Evolutionary conservation across 2,329 filamentous ascomycete species (phyloP), one percentile per base, ranked within the genome.

Genomic region (Claviceps sp.): DNA sequence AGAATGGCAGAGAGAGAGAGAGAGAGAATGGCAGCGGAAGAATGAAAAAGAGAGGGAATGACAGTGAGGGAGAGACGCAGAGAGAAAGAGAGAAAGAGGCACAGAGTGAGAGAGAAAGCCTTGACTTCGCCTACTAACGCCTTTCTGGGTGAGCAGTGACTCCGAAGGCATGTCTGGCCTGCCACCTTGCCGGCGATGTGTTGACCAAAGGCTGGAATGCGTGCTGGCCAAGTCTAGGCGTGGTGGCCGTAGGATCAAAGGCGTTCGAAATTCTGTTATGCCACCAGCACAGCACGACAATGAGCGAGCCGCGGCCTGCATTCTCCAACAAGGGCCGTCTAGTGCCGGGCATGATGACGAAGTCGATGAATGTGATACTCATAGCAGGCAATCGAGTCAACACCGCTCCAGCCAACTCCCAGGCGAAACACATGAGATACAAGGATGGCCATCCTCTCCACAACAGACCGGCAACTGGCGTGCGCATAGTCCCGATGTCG

Each of bases 181-280:
- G 13, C 65, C 65, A 5, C 69, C 68, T 2, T 71, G 69, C 53
- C 63, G 66, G 17, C 60, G 67, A 50, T 71, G 69, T 50, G 57
- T 65, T 45, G 64, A 69, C 46, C 64, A 69, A 47, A 56, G 64
- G 48, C 62, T 65, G 41, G 63, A 70, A 53, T 71, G 69, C 49
- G 60, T 70, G 14, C 60, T 71, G 34, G 68, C 67, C n/a, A 69
- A 66, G 5, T 71, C 68, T 11, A 62, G 62, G 34, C 62, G 69
- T 16, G 68, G 69, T 13, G 68, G 68, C 14, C 62, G 66, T 38
- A 63, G 68, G 37, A 60, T 68, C 52, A 64, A 62, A 46, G 62
- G 62, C 10, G 55, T 56, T 30, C 56, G 52, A n/a, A 52, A 44
- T 50, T 49, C 48, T 40, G 39, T 17, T 47, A 53, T 50, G 45